Evolutionary conservation across 441 rosid genomes (phyloP), one percentile per base, ranked within the genome.

Genomic region (Breynia disticha): DNA sequence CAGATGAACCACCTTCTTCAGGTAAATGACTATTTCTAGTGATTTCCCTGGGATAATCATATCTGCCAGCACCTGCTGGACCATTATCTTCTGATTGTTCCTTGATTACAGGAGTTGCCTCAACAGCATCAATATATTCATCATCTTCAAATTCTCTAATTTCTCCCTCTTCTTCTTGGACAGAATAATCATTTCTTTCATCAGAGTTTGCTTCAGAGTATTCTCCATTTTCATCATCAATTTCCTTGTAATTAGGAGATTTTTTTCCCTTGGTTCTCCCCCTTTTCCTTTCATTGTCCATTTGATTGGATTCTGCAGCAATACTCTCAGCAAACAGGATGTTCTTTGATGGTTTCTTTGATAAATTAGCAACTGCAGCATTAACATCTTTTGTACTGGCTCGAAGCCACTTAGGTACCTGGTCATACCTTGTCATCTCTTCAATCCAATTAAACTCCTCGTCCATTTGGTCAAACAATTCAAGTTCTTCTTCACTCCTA

Each of bases 401-500:
- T 69, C 97, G 81, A 70, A 90, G 95, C 99, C 99, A 95, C 77
- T 81, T 79, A 16, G 97, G 99, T 41, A 95, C 95, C 77, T 81
- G 79, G 50, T 90, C 94, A 71, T 83, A 80, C 71, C 67, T 79
- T 32, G 91, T 87, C 99, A 95, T 95, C 74, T 95, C 97, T 71
- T 82, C 88, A 4, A 73, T 80, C 97, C 97, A 95, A 69, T 83
- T 91, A 62, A 82, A 65, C 52, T 95, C 99, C 77, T 90, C 99
- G 72, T 95, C 99, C 99, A 95, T 95, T 73, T 90, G 99, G 81
- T 94, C 97, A 79, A 83, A 90, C 67, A 94, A 70, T 70, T 87
- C 97, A 46, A 94, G 88, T 80, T 94, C 97, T 42, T 84, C 90
- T 66, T 94, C 79, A 64, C 95, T 90, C 74, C 99, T 81, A 16